These are phyloP conservation scores for Boletellus ananiceps DNA, from an alignment of 768 basidiomycete species.

Conservation along the genomic window DNA sequence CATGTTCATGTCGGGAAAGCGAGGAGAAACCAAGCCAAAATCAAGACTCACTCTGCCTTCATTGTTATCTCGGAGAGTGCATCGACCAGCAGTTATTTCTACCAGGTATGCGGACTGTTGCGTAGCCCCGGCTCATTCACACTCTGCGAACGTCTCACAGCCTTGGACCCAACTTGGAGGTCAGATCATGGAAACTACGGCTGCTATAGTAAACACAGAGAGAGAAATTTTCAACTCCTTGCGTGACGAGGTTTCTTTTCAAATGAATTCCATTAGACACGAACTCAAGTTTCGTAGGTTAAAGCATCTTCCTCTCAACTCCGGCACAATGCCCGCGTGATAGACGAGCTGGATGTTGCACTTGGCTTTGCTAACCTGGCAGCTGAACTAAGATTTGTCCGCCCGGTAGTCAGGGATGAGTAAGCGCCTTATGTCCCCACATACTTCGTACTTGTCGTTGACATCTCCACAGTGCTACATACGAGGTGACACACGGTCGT, in stretches of 20 bases:
- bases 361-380: conserved; percentile 81
- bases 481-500: conserved; percentile 72
- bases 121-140: background rate
- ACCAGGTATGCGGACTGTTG: conserved; percentile 40
- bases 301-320: conserved; percentile 51
- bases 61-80: conserved; percentile 55
- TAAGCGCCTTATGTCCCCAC: conserved; percentile 33
- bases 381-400: conserved; percentile 67
- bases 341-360: conserved; percentile 86
- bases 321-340: conserved; percentile 68
- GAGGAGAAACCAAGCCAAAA: conserved; percentile 54
- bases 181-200: conserved; percentile 55
- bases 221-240: conserved; percentile 69
- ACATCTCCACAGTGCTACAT: conserved; percentile 40
- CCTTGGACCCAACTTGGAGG: conserved; percentile 73
- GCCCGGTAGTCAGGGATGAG: conserved; percentile 69
- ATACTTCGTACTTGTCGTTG: background rate
- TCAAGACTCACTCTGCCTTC: conserved; percentile 49
- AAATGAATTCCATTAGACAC: background rate
- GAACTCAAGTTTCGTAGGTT: conserved; percentile 45
- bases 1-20: conserved; percentile 66
- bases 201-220: conserved; percentile 53
- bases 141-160: conserved; percentile 33
- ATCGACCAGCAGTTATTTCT: conserved; percentile 66
- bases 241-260: conserved; percentile 52